Evolutionary conservation across 2,329 filamentous ascomycete genomes (phyloP).

Genomic region (Cercospora zeae-maydis): DNA sequence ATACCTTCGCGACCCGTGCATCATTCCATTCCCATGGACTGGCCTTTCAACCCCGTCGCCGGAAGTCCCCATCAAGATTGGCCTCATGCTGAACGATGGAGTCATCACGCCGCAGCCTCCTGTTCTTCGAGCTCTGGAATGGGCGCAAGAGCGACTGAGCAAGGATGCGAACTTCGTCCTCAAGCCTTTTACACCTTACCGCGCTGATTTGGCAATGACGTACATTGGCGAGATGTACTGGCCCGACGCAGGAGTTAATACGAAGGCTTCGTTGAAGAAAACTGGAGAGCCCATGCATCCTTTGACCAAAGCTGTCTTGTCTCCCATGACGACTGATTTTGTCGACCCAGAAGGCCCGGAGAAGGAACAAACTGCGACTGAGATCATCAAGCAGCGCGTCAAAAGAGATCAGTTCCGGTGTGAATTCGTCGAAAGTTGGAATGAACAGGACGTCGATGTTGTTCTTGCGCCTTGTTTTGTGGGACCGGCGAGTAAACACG

Average conservation of each 20-base stretch:
- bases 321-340: conserved; percentile 11
- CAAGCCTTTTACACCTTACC: conserved; percentile 19
- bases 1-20: conserved; percentile 19
- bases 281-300: conserved; percentile 19
- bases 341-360: conserved; percentile 6
- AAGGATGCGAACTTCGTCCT: conserved; percentile 10
- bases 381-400: conserved; percentile 14
- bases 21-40: conserved; percentile 21
- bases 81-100: conserved; percentile 20
- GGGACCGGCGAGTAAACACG: conserved; percentile 19
- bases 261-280: conserved; percentile 4
- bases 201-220: conserved; percentile 12
- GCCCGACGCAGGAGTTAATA: conserved; percentile 15
- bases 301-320: conserved; percentile 18
- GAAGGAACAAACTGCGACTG: conserved; percentile 18
- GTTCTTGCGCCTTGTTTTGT: conserved; percentile 23
- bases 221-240: conserved; percentile 19
- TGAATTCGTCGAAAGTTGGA: conserved; percentile 20
- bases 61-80: conserved; percentile 14
- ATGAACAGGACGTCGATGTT: conserved; percentile 20
- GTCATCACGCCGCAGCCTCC: conserved; percentile 22
- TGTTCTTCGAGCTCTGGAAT: conserved; percentile 14
- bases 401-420: conserved; percentile 17
- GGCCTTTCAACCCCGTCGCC: conserved; percentile 12
- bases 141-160: conserved; percentile 10